phyloP scores from a whole-genome alignment of 768 basidiomycete species.

The Amyloporia xantha region DNA sequence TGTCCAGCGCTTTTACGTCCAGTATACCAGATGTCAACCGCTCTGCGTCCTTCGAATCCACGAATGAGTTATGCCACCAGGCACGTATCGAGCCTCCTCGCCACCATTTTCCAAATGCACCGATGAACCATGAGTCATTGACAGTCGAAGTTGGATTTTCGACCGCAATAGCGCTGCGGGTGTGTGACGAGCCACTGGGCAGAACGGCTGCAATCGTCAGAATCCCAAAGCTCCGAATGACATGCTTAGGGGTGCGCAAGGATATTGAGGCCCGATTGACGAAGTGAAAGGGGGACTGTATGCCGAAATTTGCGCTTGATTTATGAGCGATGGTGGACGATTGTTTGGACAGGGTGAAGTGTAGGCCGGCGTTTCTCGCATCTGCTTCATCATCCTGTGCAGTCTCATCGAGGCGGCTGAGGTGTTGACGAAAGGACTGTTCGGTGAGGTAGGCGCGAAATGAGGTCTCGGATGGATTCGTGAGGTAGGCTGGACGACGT shows the following conservation, averaged over 20 bases:
- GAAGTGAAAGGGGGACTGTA: slow-evolving; percentile 65
- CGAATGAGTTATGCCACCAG: slow-evolving; percentile 69
- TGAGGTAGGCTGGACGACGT: slow-evolving; percentile 67
- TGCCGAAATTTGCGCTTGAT: slow-evolving; percentile 17
- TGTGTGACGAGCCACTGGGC: slow-evolving; percentile 35
- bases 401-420: slow-evolving; percentile 74
- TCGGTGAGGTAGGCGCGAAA: slow-evolving; percentile 97
- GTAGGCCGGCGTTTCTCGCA: slow-evolving; percentile 22
- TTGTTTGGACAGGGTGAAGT: slow-evolving; percentile 20
- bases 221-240: slow-evolving; percentile 80
- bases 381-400: slow-evolving; percentile 43
- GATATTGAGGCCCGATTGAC: slow-evolving; percentile 89
- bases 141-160: slow-evolving; percentile 7
- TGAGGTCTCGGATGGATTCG: slow-evolving; percentile 90
- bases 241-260: slow-evolving; percentile 84
- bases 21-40: slow-evolving; percentile 75
- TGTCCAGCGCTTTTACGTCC: slow-evolving; percentile 67
- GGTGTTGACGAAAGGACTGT: slow-evolving; percentile 91
- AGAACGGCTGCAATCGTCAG: slow-evolving; percentile 80
- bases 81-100: slow-evolving; percentile 72
- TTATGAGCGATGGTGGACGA: slow-evolving; percentile 11
- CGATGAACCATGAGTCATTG: slow-evolving; percentile 80
- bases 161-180: slow-evolving; percentile 9
- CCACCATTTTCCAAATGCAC: slow-evolving; percentile 91
- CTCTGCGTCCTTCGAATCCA: slow-evolving; percentile 60